Percentiles rank a stretch among this genome's conserved stretches.
phyloP scores from a whole-genome alignment of 1,284 basidiomycete species.

The Athelia psychrophila region DNA sequence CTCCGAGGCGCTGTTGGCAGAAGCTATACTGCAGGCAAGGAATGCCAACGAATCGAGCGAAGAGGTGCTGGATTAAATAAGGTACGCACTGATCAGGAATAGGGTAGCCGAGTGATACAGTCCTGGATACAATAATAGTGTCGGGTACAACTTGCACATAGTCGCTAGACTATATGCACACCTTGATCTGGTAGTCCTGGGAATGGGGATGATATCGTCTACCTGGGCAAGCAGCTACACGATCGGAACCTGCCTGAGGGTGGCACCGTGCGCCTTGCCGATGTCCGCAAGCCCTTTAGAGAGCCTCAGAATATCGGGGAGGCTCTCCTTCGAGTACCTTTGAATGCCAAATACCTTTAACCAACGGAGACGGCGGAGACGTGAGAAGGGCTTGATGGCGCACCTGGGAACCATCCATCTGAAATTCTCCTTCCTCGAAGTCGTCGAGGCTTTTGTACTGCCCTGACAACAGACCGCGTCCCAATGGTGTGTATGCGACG shows the following conservation, averaged over 20 bases:
- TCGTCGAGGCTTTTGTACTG: constrained; percentile 39
- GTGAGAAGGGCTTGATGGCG: neutral
- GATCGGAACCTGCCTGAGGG: constrained; percentile 54
- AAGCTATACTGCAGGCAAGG: too few relatives aligned
- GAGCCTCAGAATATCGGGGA: constrained; percentile 52
- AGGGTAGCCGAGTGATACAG: too few relatives aligned
- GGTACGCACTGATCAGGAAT: neutral
- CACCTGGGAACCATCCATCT: constrained; percentile 19
- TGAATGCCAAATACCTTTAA: neutral
- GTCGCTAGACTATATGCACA: constrained; percentile 10
- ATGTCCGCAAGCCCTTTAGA: constrained; percentile 43
- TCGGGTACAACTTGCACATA: too few relatives aligned
- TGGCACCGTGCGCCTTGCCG: constrained; percentile 42
- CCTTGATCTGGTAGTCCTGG: constrained; percentile 45
- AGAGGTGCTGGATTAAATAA: too few relatives aligned
- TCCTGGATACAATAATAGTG: too few relatives aligned
- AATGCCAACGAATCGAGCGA: too few relatives aligned
- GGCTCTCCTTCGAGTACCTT: constrained; percentile 45
- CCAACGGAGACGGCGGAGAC: neutral
- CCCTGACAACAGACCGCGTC: constrained; percentile 40
- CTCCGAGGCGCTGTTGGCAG: too few relatives aligned
- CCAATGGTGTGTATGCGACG: constrained; percentile 42
- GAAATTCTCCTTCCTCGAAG: constrained; percentile 42
- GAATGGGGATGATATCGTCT: constrained; percentile 50
- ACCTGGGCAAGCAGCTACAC: constrained; percentile 62